Percentiles rank a stretch among this genome's conserved stretches.
phyloP scores from a whole-genome alignment of 2,329 filamentous ascomycete species.

The Clonostachys sp. region DNA sequence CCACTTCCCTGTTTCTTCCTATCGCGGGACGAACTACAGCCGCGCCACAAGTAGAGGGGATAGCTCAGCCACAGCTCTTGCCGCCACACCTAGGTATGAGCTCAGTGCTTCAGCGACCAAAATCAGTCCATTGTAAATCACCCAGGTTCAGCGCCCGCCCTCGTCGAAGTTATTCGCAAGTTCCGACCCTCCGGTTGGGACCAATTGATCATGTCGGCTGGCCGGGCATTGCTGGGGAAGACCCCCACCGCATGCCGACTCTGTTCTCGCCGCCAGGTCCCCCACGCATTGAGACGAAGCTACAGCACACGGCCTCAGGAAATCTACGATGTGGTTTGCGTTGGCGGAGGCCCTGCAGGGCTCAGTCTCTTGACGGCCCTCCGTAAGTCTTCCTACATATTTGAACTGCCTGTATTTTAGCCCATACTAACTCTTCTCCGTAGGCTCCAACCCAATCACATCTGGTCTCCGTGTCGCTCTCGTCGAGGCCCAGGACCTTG shows the following conservation, averaged over 20 bases:
- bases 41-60: not conserved
- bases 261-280: slow-evolving; percentile 32
- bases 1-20: too few relatives aligned
- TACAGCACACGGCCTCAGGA: slow-evolving; percentile 51
- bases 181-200: too few relatives aligned
- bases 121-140: too few relatives aligned
- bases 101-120: too few relatives aligned
- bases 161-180: too few relatives aligned
- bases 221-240: slow-evolving; percentile 8
- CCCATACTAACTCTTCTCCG: not conserved
- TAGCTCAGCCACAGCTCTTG: slow-evolving; percentile 8
- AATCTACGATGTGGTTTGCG: slow-evolving; percentile 89
- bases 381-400: slow-evolving; percentile 40
- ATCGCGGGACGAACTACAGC: too few relatives aligned
- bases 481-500: slow-evolving; percentile 83
- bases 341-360: slow-evolving; percentile 85
- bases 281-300: slow-evolving; percentile 26
- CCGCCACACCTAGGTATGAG: too few relatives aligned
- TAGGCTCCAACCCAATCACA: slow-evolving; percentile 72
- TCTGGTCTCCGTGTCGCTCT: slow-evolving; percentile 78
- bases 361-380: slow-evolving; percentile 76
- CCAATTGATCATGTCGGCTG: not conserved
- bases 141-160: too few relatives aligned
- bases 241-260: slow-evolving; percentile 37
- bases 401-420: not conserved